Evolutionary conservation across 2,329 filamentous ascomycete species (phyloP), one percentile per base, ranked within the genome.

Genomic region (Cladosporium sp.): DNA sequence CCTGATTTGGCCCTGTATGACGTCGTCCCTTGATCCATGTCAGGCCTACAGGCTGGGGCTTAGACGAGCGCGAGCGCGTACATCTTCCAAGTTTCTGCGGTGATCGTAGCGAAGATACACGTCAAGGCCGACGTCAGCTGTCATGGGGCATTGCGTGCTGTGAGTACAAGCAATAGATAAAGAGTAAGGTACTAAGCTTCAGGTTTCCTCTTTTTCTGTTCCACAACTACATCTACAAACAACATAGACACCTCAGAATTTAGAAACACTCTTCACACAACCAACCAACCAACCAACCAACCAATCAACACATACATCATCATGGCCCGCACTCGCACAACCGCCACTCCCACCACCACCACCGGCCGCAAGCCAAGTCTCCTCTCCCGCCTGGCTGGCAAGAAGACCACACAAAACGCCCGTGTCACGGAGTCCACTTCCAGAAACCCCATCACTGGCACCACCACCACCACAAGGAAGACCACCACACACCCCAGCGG

Each of bases 321-420:
- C 30, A 74, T 71, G 70, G 70, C 66, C 57, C 51, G 61, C 36
- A 54, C 36, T n/a, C 69, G 67, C 64, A 69, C 70, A 52, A 68
- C 70, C 47, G 68, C 68, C 38, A 66, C 70, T 57, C 68, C 68
- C 28, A 51, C 54, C 14, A 59, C 63, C 30, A 59, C 63, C 68
- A 79, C 80, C 54, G 74, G 78, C 49, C 80, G 78, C 41, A 83
- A 83, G 67, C 84, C 85, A 21, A 82, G 81, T 41, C 78, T 88
- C 57, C 83, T 87, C 79, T 83, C 82, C 62, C 82, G 85, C 64
- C 81, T 88, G 15, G 78, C 83, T 12, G 82, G 81, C 58, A 78
- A 74, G 49, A 74, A 77, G 72, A 10, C 76, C 71, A 74, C 74
- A 8, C 76, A 74, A 76, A 78, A 69, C 77, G 73, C 79, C 77